phyloP scores from a whole-genome alignment of 371 early-diverging fungal species.

The Dichotomocladium elegans region DNA sequence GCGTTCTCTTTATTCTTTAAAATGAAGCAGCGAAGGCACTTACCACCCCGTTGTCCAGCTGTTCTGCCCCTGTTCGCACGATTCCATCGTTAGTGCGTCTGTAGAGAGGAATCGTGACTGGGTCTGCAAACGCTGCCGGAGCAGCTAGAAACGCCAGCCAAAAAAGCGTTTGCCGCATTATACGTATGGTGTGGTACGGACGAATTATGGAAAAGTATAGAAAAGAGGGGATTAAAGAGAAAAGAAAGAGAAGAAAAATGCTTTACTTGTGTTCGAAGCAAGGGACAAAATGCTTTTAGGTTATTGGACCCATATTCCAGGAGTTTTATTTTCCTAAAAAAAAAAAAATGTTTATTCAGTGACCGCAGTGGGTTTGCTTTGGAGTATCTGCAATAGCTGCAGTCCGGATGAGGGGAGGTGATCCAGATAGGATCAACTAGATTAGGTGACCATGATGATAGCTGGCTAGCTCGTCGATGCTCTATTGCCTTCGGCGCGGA shows the following conservation, averaged over 20 bases:
- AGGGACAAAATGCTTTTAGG: too few relatives aligned
- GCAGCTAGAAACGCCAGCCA: conserved; percentile 5
- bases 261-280: too few relatives aligned
- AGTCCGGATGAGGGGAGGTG: too few relatives aligned
- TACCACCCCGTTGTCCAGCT: conserved; percentile 19
- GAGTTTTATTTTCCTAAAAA: too few relatives aligned
- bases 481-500: too few relatives aligned
- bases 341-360: too few relatives aligned
- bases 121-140: conserved; percentile 6
- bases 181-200: not conserved
- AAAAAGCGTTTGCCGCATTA: conserved; percentile 11
- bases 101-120: conserved; percentile 17
- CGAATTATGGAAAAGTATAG: not conserved
- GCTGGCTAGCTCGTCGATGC: too few relatives aligned
- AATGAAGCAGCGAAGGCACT: not conserved
- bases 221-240: not conserved
- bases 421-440: too few relatives aligned
- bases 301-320: too few relatives aligned
- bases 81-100: conserved; percentile 13
- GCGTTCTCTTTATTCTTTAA: not conserved
- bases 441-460: too few relatives aligned
- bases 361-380: too few relatives aligned
- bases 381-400: too few relatives aligned
- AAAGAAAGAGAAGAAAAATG: conserved; percentile 1
- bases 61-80: conserved; percentile 14